Percentiles rank a stretch among this genome's conserved stretches.
phyloP scores from a whole-genome alignment of 805 yeast genomes.

The Hanseniaspora nectarophila region DNA sequence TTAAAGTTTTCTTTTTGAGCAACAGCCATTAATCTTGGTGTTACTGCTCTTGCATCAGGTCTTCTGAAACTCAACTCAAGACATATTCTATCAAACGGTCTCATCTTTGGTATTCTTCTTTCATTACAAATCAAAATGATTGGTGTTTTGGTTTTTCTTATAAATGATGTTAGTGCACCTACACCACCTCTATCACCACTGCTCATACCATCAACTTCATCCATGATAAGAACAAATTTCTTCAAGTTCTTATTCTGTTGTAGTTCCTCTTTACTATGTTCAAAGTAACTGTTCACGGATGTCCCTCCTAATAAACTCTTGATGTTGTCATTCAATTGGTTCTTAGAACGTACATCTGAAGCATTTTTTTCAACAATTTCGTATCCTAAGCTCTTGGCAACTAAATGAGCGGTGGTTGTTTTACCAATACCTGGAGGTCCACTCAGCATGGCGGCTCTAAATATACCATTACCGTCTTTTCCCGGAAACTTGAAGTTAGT shows the following conservation, averaged over 20 bases:
- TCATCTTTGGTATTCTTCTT: constrained; percentile 82
- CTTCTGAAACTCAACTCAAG: constrained; percentile 75
- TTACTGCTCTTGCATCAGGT: constrained; percentile 72
- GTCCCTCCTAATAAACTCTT: constrained; percentile 66
- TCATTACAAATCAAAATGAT: constrained; percentile 90
- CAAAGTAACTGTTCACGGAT: constrained; percentile 69
- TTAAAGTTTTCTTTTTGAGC: constrained; percentile 75
- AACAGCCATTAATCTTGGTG: constrained; percentile 77
- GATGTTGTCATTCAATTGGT: constrained; percentile 54
- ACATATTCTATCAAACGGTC: constrained; percentile 80
- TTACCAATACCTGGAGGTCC: constrained; percentile 86
- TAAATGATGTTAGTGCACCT: constrained; percentile 79
- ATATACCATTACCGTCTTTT: constrained; percentile 54
- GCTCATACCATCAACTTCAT: constrained; percentile 98
- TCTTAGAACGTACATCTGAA: constrained; percentile 80
- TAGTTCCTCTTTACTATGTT: constrained; percentile 26
- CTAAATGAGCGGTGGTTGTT: constrained; percentile 68
- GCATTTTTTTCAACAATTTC: constrained; percentile 73
- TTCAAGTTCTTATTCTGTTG: constrained; percentile 32
- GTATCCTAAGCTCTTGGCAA: constrained; percentile 57
- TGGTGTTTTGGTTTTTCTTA: constrained; percentile 77
- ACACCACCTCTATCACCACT: constrained; percentile 99
- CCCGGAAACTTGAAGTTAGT: constrained; percentile 47
- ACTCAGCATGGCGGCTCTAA: constrained; percentile 72
- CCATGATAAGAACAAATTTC: constrained; percentile 81